Conservation (phyloP, 257 asterid genomes). For the Paraleonurus japonicus region DNA sequence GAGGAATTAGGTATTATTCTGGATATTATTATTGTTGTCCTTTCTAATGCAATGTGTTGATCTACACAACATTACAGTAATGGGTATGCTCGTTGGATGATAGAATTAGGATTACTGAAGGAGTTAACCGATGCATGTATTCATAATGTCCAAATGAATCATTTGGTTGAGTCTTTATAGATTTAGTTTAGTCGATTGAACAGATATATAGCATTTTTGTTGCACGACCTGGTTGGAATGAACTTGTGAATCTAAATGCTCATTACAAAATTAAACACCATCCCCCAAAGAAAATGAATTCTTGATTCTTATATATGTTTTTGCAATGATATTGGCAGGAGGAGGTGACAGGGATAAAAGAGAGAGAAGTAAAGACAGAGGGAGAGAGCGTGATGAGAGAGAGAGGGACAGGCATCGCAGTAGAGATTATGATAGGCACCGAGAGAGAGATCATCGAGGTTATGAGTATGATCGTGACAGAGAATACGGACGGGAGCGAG, state of each 20-base stretch:
- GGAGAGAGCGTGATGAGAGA: constrained; percentile 70
- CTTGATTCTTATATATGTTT: neutral
- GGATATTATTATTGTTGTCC: neutral
- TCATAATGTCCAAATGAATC: neutral
- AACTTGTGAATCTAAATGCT: neutral
- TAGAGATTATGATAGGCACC: constrained; percentile 64
- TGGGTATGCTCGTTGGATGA: neutral
- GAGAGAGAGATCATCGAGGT: constrained; percentile 64
- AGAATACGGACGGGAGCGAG: constrained; percentile 70
- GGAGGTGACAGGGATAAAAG: constrained; percentile 58
- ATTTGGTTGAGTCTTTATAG: neutral
- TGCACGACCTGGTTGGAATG: neutral
- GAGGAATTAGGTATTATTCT: constrained; percentile 72
- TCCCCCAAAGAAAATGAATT: neutral
- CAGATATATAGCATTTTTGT: neutral
- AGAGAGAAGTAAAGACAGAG: constrained; percentile 68
- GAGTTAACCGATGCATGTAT: too few relatives aligned
- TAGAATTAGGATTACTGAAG: neutral
- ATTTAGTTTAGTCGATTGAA: neutral
- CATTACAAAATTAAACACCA: neutral
- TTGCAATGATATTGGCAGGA: too few relatives aligned
- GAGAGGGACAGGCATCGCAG: constrained; percentile 69
- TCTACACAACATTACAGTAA: neutral
- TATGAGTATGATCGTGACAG: constrained; percentile 63
- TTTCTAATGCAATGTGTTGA: neutral